Evolutionary conservation across 2,329 filamentous ascomycete species (phyloP).

Genomic region (Aspergillus clavatus): DNA sequence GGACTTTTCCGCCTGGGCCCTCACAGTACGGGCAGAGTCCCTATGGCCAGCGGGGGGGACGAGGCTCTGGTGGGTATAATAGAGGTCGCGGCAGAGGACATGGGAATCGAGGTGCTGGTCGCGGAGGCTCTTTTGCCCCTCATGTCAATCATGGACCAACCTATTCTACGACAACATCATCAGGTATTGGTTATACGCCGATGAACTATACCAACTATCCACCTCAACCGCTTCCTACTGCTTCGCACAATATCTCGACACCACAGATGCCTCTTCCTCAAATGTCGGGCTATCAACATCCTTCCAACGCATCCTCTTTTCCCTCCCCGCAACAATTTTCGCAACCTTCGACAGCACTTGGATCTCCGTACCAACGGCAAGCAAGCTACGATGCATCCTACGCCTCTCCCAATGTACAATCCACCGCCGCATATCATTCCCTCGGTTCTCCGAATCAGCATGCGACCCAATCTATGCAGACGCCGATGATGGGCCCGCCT

Average conservation of each 20-base stretch:
- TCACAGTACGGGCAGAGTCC: conserved; percentile 24
- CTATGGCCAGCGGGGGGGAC: conserved; percentile 25
- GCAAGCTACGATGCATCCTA: conserved; percentile 26
- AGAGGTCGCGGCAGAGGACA: conserved; percentile 34
- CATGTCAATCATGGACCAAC: conserved; percentile 16
- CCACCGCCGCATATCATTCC: conserved; percentile 17
- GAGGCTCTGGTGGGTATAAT: conserved; percentile 22
- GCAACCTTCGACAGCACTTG: conserved; percentile 18
- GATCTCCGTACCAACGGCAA: conserved; percentile 24
- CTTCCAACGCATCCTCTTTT: conserved; percentile 18
- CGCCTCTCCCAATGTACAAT: conserved; percentile 19
- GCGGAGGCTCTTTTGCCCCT: conserved; percentile 23
- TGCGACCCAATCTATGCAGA: conserved; percentile 18
- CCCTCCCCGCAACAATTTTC: conserved; percentile 22
- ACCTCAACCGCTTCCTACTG: conserved; percentile 21
- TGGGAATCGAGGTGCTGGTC: conserved; percentile 26
- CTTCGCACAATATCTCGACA: conserved; percentile 21
- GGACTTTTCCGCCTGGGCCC: conserved; percentile 16
- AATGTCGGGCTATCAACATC: conserved; percentile 20
- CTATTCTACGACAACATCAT: conserved; percentile 20
- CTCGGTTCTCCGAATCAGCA: conserved; percentile 20
- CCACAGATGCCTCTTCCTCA: conserved; percentile 24
- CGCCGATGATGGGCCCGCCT: conserved; percentile 51
- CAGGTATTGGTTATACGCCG: conserved; percentile 24
- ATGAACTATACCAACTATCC: conserved; percentile 29